phyloP scores from a whole-genome alignment of 2,329 filamentous ascomycete genomes.

The Akanthomyces muscarius region DNA sequence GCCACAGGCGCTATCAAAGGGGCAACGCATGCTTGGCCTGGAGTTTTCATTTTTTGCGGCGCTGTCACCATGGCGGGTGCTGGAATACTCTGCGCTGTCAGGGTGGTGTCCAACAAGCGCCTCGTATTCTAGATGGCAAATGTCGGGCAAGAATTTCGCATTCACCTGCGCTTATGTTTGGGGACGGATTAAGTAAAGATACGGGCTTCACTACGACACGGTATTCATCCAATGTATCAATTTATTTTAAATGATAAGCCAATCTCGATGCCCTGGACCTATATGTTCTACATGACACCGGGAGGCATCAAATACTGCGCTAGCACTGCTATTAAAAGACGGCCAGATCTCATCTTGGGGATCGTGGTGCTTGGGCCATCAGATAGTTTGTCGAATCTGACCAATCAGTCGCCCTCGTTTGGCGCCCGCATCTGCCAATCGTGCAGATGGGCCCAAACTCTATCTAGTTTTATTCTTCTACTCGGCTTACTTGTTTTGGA shows the following conservation, averaged over 20 bases:
- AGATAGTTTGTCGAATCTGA: background rate
- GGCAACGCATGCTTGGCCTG: background rate
- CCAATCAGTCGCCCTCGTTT: background rate
- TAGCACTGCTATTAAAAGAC: background rate
- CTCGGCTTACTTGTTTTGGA: too few relatives aligned
- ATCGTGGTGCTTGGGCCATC: background rate
- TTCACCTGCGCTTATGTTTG: background rate
- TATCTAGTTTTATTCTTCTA: too few relatives aligned
- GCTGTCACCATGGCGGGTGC: slow-evolving; percentile 1
- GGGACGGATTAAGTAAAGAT: background rate
- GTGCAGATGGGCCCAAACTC: background rate
- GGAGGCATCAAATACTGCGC: background rate
- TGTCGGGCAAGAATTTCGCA: background rate
- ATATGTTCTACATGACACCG: too few relatives aligned
- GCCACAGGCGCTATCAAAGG: slow-evolving; percentile 23
- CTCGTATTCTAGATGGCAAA: background rate
- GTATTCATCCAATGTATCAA: slow-evolving; percentile 3
- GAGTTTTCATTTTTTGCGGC: slow-evolving; percentile 9
- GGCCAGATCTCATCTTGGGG: background rate
- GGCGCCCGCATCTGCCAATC: background rate
- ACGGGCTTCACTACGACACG: background rate
- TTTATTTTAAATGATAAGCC: background rate
- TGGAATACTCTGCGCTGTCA: background rate
- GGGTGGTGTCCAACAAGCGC: background rate
- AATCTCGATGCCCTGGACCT: background rate